Evolutionary conservation across 2,329 filamentous ascomycete species (phyloP), one percentile per base, ranked within the genome.

Genomic region (Cytospora paraplurivora): DNA sequence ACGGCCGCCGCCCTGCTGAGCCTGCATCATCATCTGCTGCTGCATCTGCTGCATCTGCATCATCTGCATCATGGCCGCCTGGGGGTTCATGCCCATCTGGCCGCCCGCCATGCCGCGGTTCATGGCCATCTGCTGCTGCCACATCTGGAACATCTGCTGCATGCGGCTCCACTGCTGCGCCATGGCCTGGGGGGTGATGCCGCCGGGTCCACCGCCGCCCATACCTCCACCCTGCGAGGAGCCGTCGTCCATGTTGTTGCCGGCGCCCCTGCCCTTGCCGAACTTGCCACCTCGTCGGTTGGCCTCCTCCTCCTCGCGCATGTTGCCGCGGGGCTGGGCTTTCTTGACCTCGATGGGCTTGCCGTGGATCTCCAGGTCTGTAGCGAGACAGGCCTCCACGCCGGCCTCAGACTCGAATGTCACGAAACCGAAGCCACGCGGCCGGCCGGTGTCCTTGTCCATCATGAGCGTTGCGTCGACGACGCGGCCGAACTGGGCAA

Each of bases 401-500:
- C 95, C 95, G 17, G 92, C 88, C 72, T 99, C 95, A 69, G 89
- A 96, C 77, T 99, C 95, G 71, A 99, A 99, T 0, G 95, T 99
- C 59, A 99, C 95, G 75, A 99, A 99, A 15, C 95, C 95, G 72
- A 99, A 99, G 1, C 95, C 95, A 73, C 95, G 86, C 3, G 95
- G 95, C 49, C 95, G 87, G n/a, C 95, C 95, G 0, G 95, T 99
- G 76, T 99, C 95, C 78, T 99, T 99, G 76, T 99, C 95, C 88
- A 99, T 99, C 95, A 99, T 99, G 2, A 99, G 86, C 0, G 95
- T 99, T 1, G 95, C 95, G 77, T 99, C 95, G 47, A 99, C 89
- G 21, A 99, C 95, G 66, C 94, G 89, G 34, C 95, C 95, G 71
- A 98, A 99, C 72, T 97, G 92, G 72, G 91, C 92, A 79, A 99